phyloP scores from a whole-genome alignment of 2,329 filamentous ascomycete genomes.

The Diaporthe longicolla region DNA sequence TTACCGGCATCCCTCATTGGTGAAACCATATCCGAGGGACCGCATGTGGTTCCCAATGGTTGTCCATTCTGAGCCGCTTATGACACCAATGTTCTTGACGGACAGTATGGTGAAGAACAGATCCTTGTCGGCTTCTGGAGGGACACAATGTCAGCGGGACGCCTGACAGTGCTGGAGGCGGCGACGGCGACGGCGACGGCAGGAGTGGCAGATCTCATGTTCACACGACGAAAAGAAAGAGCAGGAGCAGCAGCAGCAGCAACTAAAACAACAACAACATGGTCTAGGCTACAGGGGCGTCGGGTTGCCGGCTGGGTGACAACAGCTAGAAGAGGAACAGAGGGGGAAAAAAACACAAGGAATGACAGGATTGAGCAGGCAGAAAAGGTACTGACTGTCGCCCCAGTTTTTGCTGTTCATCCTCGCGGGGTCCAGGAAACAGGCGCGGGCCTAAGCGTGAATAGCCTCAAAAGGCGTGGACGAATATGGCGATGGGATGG shows the following conservation, averaged over 20 bases:
- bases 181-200: conserved; percentile 54
- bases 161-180: conserved; percentile 57
- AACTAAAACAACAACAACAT: background rate
- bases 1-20: conserved; percentile 75
- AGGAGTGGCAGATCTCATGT: background rate
- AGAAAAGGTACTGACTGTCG: conserved; percentile 41
- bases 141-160: conserved; percentile 25
- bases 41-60: conserved; percentile 74
- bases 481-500: conserved; percentile 18
- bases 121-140: conserved; percentile 68
- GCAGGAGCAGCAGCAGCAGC: conserved; percentile 31
- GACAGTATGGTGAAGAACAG: conserved; percentile 74
- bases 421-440: conserved; percentile 21
- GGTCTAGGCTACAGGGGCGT: conserved; percentile 1
- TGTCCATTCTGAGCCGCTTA: conserved; percentile 74
- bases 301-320: conserved; percentile 7
- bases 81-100: conserved; percentile 74
- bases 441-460: conserved; percentile 30
- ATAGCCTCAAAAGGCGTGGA: conserved; percentile 39
- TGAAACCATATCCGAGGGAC: conserved; percentile 71
- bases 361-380: conserved; percentile 36
- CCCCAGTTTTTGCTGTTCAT: conserved; percentile 44
- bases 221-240: background rate
- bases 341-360: conserved; percentile 6
- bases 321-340: background rate